Percentiles rank a stretch among this genome's conserved stretches.
phyloP scores from a whole-genome alignment of 1,284 basidiomycete genomes.

The Puccinia horiana region DNA sequence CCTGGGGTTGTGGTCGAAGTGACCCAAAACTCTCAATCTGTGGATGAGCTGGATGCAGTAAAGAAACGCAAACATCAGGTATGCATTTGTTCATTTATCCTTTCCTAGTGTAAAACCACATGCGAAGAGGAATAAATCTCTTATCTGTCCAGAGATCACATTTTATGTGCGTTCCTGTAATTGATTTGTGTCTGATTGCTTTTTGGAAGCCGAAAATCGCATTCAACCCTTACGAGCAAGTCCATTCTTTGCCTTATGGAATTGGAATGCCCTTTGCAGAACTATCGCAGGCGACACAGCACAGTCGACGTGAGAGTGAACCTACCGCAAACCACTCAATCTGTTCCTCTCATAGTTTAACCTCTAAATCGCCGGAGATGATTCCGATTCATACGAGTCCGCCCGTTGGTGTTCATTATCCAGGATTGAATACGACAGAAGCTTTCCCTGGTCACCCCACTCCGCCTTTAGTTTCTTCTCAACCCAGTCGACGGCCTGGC shows the following conservation, averaged over 20 bases:
- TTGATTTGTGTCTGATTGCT: no score
- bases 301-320: neutral
- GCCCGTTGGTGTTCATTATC: neutral
- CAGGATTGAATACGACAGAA: neutral
- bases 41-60: neutral
- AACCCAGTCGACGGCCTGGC: neutral
- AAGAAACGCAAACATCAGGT: constrained; percentile 24
- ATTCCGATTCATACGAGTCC: neutral
- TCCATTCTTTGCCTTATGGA: neutral
- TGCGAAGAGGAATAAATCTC: no score
- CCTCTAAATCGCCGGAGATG: neutral
- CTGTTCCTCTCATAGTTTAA: neutral
- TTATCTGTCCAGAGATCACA: no score
- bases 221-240: neutral
- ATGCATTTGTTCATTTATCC: no score
- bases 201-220: neutral
- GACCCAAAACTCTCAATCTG: neutral
- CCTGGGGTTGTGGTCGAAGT: neutral
- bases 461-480: constrained; percentile 10
- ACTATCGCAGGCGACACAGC: neutral
- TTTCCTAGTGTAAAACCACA: no score
- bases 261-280: neutral
- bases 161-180: no score
- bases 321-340: no score
- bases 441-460: neutral